Evolutionary conservation across 2,329 filamentous ascomycete species (phyloP).

Genomic region (Metarhizium humberi): DNA sequence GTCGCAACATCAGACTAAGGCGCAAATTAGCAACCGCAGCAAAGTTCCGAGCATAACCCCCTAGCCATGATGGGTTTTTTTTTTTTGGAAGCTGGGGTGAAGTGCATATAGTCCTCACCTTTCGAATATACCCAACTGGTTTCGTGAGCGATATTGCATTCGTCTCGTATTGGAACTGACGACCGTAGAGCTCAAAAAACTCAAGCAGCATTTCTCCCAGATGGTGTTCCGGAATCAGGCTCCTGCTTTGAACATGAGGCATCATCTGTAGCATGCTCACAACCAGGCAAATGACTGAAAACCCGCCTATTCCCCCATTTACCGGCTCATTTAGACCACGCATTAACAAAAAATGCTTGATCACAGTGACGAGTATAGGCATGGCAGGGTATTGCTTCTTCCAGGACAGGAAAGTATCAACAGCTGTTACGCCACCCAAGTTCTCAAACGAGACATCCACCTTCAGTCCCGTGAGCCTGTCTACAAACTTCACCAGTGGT

Average conservation of each 20-base stretch:
- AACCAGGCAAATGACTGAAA: slow-evolving; percentile 87
- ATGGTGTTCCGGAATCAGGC: slow-evolving; percentile 52
- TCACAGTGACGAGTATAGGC: slow-evolving; percentile 73
- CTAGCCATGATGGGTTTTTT: not conserved
- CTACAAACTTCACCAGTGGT: slow-evolving; percentile 85
- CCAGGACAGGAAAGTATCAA: slow-evolving; percentile 75
- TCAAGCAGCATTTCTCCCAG: slow-evolving; percentile 75
- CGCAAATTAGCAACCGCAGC: not conserved
- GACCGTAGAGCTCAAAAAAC: slow-evolving; percentile 86
- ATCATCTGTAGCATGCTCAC: slow-evolving; percentile 79
- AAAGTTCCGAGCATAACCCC: not conserved
- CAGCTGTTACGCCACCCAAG: slow-evolving; percentile 67
- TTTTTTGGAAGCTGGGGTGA: not conserved
- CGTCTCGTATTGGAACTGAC: slow-evolving; percentile 60
- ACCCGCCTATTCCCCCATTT: slow-evolving; percentile 84
- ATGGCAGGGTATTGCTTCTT: slow-evolving; percentile 71
- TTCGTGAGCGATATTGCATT: slow-evolving; percentile 70
- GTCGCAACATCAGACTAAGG: slow-evolving; percentile 31
- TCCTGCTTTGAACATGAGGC: slow-evolving; percentile 57
- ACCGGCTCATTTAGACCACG: slow-evolving; percentile 85
- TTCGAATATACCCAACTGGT: slow-evolving; percentile 60
- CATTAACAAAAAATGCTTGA: slow-evolving; percentile 92
- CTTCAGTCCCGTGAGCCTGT: slow-evolving; percentile 66
- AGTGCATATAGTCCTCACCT: slow-evolving; percentile 44
- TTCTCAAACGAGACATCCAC: slow-evolving; percentile 97